phyloP scores from a whole-genome alignment of 2,329 filamentous ascomycete species.

The Diaporthe sp. region DNA sequence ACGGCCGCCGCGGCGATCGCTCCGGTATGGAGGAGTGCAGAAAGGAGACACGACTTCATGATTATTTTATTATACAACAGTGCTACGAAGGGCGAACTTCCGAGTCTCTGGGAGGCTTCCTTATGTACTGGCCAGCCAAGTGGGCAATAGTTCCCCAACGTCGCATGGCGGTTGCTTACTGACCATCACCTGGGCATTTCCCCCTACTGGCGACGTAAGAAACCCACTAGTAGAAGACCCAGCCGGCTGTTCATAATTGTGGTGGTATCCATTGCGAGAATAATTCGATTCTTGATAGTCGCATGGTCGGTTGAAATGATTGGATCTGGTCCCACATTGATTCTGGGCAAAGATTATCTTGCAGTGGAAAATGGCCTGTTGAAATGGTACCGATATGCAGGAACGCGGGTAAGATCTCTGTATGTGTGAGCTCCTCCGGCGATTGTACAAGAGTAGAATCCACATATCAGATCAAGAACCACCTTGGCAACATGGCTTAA shows the following conservation, averaged over 20 bases:
- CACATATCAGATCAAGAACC: neutral
- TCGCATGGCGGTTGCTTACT: neutral
- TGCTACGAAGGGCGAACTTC: neutral
- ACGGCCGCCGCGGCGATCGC: neutral
- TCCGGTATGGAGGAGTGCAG: neutral
- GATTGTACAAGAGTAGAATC: neutral
- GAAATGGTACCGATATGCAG: neutral
- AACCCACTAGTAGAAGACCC: too few species aligned
- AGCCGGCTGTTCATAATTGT: neutral
- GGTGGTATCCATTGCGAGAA: neutral
- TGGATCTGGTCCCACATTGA: neutral
- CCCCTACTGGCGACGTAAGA: too few species aligned
- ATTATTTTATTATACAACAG: neutral
- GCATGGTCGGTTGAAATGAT: neutral
- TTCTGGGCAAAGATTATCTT: neutral
- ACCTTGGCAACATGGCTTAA: too few species aligned
- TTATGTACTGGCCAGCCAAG: neutral
- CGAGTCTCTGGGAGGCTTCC: too few species aligned
- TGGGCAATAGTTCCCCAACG: neutral
- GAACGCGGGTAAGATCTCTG: neutral
- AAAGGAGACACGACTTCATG: neutral
- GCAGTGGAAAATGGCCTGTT: conserved; percentile 5
- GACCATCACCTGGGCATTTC: neutral
- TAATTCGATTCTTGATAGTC: neutral
- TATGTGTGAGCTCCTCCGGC: neutral